Base-by-base conservation (phyloP, 257 asterid genomes). In the Plantago major region DNA sequence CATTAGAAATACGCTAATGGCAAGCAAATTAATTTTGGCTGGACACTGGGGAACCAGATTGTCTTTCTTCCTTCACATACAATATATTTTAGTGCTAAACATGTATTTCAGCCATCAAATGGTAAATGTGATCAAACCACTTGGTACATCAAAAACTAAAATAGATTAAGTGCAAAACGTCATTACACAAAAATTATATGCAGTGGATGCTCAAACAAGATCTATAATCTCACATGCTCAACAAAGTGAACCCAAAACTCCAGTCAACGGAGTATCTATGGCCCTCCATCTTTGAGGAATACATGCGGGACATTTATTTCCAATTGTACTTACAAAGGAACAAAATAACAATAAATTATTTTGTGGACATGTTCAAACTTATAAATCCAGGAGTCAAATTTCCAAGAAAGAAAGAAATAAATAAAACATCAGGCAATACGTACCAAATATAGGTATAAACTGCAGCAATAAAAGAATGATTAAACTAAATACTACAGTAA, bases 391-490 rank as follows among this genome's bases (percentile, higher is more conserved):
- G 37, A 30, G 37, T 30, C 17, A 60, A 11, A 60, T 52, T 45
- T 48, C 53, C 11, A 13, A 57, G 53, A 12, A 65, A 54, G 30
- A 57, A 54, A 47, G 12, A 45, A 22, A 64, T 46, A 44, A 50
- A 16, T n/a, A n/a, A n/a, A 15, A 58, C 67, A 67, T n/a, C 42
- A 44, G 42, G 58, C 48, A 40, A 14, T 17, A 22, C 51, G 10
- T n/a, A 30, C 37, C 37, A 30, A 5, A n/a, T 48, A 54, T 19
- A 15, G 47, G 52, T 8, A 22, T 42, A 43, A 52, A 55, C 22
- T 53, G 64, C 68, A 54, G 58, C 67, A 68, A 46, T 58, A 66
- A 42, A n/a, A 49, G 15, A 52, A 52, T 13, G 62, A 10, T n/a
- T 64, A 46, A n/a, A n/a, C n/a, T n/a, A n/a, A n/a, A n/a, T n/a